Evolutionary conservation across 2,329 filamentous ascomycete genomes (phyloP), one percentile per base, ranked within the genome.

Genomic region (Trichoderma lentiforme): DNA sequence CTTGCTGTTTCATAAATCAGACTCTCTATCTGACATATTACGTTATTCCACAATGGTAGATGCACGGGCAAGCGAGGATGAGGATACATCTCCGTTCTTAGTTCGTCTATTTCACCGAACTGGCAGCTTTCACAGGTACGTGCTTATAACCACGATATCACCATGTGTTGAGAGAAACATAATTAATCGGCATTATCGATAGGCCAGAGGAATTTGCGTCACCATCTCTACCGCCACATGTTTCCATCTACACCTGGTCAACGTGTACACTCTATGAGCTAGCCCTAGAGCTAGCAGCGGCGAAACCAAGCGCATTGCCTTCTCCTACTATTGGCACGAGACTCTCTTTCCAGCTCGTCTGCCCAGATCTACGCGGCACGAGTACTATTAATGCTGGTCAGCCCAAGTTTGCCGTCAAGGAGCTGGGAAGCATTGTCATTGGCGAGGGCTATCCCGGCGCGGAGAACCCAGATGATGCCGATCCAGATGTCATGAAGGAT

Each of bases 211-310:
- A 95, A 75, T 94, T 96, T 80, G 81, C 88, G 76, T 79, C 89
- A 24, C 76, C 84, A 70, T 79, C 84, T 71, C 86, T 93, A 26
- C 89, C 91, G 65, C 84, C 91, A 8, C 88, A 92, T 79, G 85
- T 97, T 30, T 88, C 93, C 73, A 91, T 98, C 77, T 95, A 98
- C 85, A 95, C 94, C 71, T 97, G 94, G 92, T 87, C 90, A 71
- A 90, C 89, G 77, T 95, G 93, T 83, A 94, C 92, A 3, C 87
- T 98, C 28, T 86, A 88, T 75, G 94, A 98, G 81, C 89, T 98
- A 43, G 91, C 92, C 26, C 89, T 93, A 71, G 90, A 95, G 69
- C 87, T 98, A 71, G 88, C 89, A 62, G 88, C 89, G 65, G 87
- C 91, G 1, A 85, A 81, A 63, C 92, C 93, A 0, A 83, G 85